Conservation (phyloP, 1,139 yeast genomes). For the Nematodospora anomalae region DNA sequence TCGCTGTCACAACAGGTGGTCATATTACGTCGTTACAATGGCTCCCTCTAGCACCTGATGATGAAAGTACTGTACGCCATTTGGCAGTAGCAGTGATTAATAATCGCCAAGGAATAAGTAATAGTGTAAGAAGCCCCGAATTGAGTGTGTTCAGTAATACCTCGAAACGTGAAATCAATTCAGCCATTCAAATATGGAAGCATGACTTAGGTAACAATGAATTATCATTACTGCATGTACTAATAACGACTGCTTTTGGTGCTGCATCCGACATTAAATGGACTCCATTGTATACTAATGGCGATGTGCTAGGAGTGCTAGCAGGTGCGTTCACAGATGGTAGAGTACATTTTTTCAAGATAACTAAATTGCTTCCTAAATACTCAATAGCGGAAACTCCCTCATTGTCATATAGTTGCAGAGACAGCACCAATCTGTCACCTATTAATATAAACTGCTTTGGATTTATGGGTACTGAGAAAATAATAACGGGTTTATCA, state of each 20-base stretch:
- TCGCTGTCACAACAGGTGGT: conserved; percentile 56
- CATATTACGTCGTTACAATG: conserved; percentile 55
- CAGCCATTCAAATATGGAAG: conserved; percentile 52
- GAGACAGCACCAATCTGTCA: conserved; percentile 6
- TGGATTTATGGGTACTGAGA: conserved; percentile 53
- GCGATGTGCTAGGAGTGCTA: conserved; percentile 42
- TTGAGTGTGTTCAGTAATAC: conserved; percentile 30
- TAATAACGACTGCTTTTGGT: conserved; percentile 49
- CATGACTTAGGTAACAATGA: conserved; percentile 29
- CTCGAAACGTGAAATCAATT: conserved; percentile 19
- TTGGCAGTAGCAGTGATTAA: conserved; percentile 53
- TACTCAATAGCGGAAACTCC: conserved; percentile 27
- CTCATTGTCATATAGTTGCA: conserved; percentile 28
- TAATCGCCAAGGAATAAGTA: conserved; percentile 27
- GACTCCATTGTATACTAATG: conserved; percentile 35
- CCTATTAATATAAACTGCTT: conserved; percentile 44
- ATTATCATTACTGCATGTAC: conserved; percentile 30
- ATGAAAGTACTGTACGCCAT: conserved; percentile 24
- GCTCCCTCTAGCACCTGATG: conserved; percentile 33
- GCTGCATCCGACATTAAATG: conserved; percentile 54
- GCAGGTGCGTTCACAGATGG: conserved; percentile 69
- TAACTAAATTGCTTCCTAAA: conserved; percentile 20
- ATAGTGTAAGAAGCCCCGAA: conserved; percentile 26
- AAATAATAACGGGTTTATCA: conserved; percentile 59
- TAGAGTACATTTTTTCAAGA: conserved; percentile 50